Evolutionary conservation across 164 flowering plant species (phyloP), one percentile per base, ranked within the genome.

Genomic region (Macadamia integrifolia): DNA sequence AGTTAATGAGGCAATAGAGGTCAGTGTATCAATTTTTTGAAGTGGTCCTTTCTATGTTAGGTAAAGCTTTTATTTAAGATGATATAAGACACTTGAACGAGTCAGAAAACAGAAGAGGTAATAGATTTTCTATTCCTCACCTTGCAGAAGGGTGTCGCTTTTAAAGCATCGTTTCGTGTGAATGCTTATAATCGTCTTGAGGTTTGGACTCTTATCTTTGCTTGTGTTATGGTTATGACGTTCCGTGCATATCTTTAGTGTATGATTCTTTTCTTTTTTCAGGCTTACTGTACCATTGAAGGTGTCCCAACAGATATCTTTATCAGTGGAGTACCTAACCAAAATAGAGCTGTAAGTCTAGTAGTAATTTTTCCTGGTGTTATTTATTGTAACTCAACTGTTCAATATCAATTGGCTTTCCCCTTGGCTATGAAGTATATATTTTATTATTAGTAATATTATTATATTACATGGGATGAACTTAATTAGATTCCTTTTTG

Each of bases 271-370:
- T 79, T 71, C 9, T 52, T 6, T 58, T 77, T 40, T 56, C 71
- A 94, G 99, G 99, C 97, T 6, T 95, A 95, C 68, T 95, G 99
- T 79, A 84, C 88, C 68, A 77, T 95, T 66, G 92, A 91, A 65
- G 99, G 98, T 62, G 80, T 95, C 11, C 88, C 83, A 28, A 80
- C 80, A 17, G 99, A 95, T 80, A 71, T 95, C 74, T 90, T 95
- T 42, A 83, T 95, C 32, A 85, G 58, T 78, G 97, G 96, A 49
- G 44, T 75, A 71, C 72, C 81, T 69, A 73, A 85, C 30, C 99
- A 95, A 77, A 95, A 95, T 68, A 86, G 99, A 86, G 99, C 98
- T 68, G 99, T 94, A 85, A 87, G 97, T 70, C 29, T 62, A 66
- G 10, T 62, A 66, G 10, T 10, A 55, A 35, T 28, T 61, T 71